Evolutionary conservation across 257 asterid species (phyloP).

Genomic region (Schizonepeta tenuifolia): DNA sequence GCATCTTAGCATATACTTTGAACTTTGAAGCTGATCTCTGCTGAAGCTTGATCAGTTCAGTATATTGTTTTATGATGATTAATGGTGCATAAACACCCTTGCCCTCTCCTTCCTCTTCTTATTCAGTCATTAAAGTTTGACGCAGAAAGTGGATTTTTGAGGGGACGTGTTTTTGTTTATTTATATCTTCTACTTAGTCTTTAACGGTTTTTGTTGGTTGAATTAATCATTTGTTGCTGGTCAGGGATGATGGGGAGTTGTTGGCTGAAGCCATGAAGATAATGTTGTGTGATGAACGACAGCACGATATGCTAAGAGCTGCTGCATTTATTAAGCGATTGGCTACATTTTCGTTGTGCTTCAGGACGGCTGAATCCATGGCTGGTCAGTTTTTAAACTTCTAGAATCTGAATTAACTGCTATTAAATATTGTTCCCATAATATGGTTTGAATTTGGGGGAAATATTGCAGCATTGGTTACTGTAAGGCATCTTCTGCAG

Average conservation of each 20-base stretch:
- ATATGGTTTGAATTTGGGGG: constrained; percentile 13
- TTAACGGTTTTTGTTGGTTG: constrained; percentile 22
- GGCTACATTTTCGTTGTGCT: constrained; percentile 75
- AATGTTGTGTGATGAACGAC: constrained; percentile 93
- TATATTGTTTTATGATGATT: background rate
- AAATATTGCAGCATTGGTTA: constrained; percentile 71
- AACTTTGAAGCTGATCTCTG: background rate
- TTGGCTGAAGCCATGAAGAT: constrained; percentile 91
- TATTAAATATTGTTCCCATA: background rate
- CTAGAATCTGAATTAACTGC: background rate
- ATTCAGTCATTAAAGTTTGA: no score
- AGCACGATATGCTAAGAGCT: constrained; percentile 96
- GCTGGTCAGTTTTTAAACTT: constrained; percentile 58
- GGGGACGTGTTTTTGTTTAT: background rate
- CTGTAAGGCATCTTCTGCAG: constrained; percentile 83
- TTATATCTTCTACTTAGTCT: background rate
- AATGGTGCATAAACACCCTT: background rate
- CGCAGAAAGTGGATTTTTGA: background rate
- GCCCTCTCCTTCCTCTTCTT: no score
- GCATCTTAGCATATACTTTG: background rate
- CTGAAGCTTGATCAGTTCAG: background rate
- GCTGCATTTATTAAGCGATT: constrained; percentile 95
- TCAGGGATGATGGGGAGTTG: constrained; percentile 88
- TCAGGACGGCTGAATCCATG: constrained; percentile 88
- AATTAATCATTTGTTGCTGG: constrained; percentile 27